Percentiles rank a stretch among this genome's conserved stretches.
Evolutionary conservation across 176 grass and related monocot species (phyloP).

Genomic region (Oryza glumipatula): DNA sequence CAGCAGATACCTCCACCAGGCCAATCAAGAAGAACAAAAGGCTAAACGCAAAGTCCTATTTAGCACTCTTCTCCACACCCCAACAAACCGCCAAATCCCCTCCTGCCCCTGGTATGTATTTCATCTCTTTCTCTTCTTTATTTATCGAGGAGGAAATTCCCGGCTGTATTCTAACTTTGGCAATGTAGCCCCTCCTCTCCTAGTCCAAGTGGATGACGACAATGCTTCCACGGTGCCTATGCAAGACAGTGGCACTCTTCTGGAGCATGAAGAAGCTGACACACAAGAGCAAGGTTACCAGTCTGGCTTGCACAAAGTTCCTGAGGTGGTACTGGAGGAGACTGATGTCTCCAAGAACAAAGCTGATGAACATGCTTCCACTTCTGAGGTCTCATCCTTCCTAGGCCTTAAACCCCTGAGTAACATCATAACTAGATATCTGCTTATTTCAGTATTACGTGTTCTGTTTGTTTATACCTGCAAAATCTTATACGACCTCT

Average conservation of each 20-base stretch:
- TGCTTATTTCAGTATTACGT: not conserved
- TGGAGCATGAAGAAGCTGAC: constrained; percentile 21
- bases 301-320: constrained; percentile 32
- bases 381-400: constrained; percentile 48
- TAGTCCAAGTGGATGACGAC: not conserved
- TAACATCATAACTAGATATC: not conserved
- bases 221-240: constrained; percentile 25
- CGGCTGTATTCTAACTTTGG: constrained; percentile 17
- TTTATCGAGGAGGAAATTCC: no score
- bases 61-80: constrained; percentile 18
- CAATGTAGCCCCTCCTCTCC: constrained; percentile 32
- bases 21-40: constrained; percentile 48
- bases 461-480: constrained; percentile 18
- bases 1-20: not conserved
- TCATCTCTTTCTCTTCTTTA: not conserved
- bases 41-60: constrained; percentile 41
- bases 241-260: constrained; percentile 11
- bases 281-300: constrained; percentile 30
- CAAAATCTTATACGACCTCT: constrained; percentile 5
- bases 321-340: constrained; percentile 35
- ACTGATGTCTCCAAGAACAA: constrained; percentile 24
- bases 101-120: constrained; percentile 30
- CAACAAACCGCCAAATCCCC: constrained; percentile 11
- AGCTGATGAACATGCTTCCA: constrained; percentile 15
- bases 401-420: constrained; percentile 8